Conservation (phyloP, 2,329 filamentous ascomycete species). For the Lachnellula cervina region DNA sequence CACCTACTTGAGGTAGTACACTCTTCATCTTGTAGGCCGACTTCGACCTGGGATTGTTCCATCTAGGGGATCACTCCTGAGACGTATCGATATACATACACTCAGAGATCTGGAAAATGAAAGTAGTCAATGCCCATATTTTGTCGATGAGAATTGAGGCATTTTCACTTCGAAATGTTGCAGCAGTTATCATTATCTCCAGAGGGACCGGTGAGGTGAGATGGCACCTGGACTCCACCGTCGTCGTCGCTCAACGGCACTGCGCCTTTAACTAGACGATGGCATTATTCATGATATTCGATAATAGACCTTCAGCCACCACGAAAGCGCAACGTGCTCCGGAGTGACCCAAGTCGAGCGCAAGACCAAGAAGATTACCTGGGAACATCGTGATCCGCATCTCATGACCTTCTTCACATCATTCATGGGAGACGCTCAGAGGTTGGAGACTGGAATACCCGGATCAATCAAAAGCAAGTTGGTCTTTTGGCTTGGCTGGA, state of each 20-base stretch:
- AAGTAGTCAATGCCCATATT: too few species aligned
- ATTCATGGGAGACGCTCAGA: conserved; percentile 44
- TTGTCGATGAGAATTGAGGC: too few species aligned
- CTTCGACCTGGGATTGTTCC: too few species aligned
- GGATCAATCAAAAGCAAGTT: conserved; percentile 26
- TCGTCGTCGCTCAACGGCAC: conserved; percentile 41
- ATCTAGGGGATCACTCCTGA: too few species aligned
- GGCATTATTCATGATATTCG: conserved; percentile 42
- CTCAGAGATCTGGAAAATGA: too few species aligned
- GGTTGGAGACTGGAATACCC: conserved; percentile 38
- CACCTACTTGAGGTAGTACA: too few species aligned
- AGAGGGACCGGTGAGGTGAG: conserved; percentile 35
- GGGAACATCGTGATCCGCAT: conserved; percentile 38
- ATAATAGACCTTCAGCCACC: conserved; percentile 41
- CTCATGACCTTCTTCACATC: conserved; percentile 35
- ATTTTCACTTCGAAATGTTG: conserved; percentile 11
- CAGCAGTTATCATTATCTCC: conserved; percentile 40
- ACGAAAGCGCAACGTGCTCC: conserved; percentile 38
- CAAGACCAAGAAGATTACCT: conserved; percentile 36
- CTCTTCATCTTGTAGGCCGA: too few species aligned
- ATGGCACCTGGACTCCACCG: conserved; percentile 38
- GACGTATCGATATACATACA: too few species aligned
- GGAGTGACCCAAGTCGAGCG: conserved; percentile 38
- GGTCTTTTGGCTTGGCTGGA: too few species aligned
- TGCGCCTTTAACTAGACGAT: conserved; percentile 38